phyloP scores from a whole-genome alignment of 2,329 filamentous ascomycete species.

The Aspergillus sp. region DNA sequence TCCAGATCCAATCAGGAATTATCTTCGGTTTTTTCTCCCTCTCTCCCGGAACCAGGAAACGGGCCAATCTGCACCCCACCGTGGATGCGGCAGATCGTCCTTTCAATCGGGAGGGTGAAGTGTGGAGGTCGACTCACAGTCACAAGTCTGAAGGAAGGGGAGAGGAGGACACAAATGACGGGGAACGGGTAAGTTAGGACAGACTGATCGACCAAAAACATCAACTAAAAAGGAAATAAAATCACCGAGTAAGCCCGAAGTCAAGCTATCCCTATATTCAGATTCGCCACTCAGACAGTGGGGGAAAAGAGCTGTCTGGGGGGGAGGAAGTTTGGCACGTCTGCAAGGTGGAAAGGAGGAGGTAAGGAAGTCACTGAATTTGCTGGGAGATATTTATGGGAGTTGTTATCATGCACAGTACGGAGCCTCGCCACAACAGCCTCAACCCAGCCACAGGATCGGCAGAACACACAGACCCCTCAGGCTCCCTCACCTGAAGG shows the following conservation, averaged over 20 bases:
- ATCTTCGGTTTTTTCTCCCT: background rate
- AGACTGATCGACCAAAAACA: background rate
- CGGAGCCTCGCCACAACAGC: background rate
- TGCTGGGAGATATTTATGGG: no score
- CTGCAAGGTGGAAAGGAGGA: background rate
- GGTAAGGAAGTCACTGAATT: background rate
- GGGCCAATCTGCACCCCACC: slow-evolving; percentile 10
- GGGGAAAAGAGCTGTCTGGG: background rate
- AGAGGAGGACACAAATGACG: background rate
- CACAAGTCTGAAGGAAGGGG: no score
- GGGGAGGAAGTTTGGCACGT: background rate
- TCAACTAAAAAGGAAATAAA: background rate
- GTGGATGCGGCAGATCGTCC: slow-evolving; percentile 9
- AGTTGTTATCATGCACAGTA: no score
- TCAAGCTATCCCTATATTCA: background rate
- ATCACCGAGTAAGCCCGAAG: background rate
- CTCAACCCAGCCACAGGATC: background rate
- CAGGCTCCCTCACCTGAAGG: background rate
- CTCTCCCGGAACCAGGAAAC: slow-evolving; percentile 7
- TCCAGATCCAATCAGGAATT: background rate
- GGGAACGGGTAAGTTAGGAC: background rate
- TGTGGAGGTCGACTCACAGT: background rate
- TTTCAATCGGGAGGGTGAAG: background rate
- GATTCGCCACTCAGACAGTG: background rate
- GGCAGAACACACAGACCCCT: background rate